phyloP scores from a whole-genome alignment of 345 rosid species.

The Euclidium syriacum region DNA sequence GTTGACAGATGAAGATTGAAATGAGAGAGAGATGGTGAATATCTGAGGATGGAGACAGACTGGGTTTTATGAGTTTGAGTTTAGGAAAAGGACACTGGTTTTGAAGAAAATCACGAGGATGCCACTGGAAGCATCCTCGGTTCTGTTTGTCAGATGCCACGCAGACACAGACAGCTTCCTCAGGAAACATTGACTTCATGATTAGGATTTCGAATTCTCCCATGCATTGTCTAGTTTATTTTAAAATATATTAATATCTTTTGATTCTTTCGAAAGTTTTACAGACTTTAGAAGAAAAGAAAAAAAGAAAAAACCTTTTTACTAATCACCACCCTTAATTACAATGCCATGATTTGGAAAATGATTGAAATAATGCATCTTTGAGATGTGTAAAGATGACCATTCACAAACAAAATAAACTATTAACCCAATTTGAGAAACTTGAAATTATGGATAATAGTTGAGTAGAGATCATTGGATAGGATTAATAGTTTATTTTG shows the following conservation, averaged over 20 bases:
- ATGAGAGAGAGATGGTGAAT: not conserved
- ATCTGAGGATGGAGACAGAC: not conserved
- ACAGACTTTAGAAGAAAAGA: too few relatives aligned
- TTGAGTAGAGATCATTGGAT: too few relatives aligned
- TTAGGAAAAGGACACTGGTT: constrained; percentile 27
- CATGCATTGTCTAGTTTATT: not conserved
- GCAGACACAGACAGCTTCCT: constrained; percentile 11
- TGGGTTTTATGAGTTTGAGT: constrained; percentile 26
- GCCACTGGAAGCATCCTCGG: constrained; percentile 39
- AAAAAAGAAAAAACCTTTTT: not conserved
- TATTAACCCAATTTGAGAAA: too few relatives aligned
- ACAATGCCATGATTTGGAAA: not conserved
- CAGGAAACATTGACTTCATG: constrained; percentile 22
- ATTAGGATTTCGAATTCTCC: constrained; percentile 9
- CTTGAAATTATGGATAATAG: too few relatives aligned
- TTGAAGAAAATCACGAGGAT: constrained; percentile 23
- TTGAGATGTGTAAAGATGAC: not conserved
- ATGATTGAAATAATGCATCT: not conserved
- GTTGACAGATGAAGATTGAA: not conserved
- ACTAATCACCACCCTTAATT: not conserved
- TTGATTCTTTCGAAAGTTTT: too few relatives aligned
- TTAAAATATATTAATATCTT: too few relatives aligned
- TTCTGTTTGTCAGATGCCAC: constrained; percentile 6
- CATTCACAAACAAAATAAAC: too few relatives aligned
- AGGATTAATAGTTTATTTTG: too few relatives aligned